Percentiles rank a stretch among this genome's conserved stretches.
Conservation (phyloP, 352 stramenopile genomes). For the Globisporangium spiculum region DNA sequence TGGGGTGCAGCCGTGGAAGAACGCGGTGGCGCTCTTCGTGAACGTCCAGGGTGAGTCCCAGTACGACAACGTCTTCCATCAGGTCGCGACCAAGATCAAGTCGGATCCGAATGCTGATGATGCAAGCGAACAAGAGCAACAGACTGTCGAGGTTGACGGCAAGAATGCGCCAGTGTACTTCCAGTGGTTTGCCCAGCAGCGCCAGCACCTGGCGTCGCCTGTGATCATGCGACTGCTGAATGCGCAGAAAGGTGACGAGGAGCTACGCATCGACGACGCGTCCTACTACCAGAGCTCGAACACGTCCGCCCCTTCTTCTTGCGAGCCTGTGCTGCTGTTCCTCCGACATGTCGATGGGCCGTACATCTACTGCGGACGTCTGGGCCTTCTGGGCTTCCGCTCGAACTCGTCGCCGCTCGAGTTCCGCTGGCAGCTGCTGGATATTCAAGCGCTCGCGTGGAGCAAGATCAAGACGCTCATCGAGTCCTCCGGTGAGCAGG, state of each 20-base stretch:
- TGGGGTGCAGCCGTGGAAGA: slow-evolving; percentile 49
- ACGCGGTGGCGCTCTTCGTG: slow-evolving; percentile 55
- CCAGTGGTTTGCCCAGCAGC: slow-evolving; percentile 49
- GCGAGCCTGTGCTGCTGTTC: slow-evolving; percentile 46
- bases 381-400: slow-evolving; percentile 48
- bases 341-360: slow-evolving; percentile 44
- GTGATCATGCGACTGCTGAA: slow-evolving; percentile 30
- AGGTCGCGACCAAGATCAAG: slow-evolving; percentile 16
- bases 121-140: neutral
- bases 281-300: slow-evolving; percentile 17
- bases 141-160: neutral
- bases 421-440: slow-evolving; percentile 68
- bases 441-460: slow-evolving; percentile 32
- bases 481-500: slow-evolving; percentile 10
- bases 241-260: slow-evolving; percentile 27
- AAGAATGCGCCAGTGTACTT: slow-evolving; percentile 35
- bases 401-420: slow-evolving; percentile 35
- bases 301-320: neutral
- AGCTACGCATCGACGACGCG: slow-evolving; percentile 29
- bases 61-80: slow-evolving; percentile 53
- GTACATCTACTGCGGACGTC: slow-evolving; percentile 66
- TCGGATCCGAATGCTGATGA: neutral
- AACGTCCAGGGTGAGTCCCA: slow-evolving; percentile 32
- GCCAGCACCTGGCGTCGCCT: slow-evolving; percentile 27
- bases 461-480: slow-evolving; percentile 26